A percentile compares a stretch with the other conserved stretches of the same genome.
phyloP scores from a whole-genome alignment of 345 rosid species.

The Acer yangbiense region DNA sequence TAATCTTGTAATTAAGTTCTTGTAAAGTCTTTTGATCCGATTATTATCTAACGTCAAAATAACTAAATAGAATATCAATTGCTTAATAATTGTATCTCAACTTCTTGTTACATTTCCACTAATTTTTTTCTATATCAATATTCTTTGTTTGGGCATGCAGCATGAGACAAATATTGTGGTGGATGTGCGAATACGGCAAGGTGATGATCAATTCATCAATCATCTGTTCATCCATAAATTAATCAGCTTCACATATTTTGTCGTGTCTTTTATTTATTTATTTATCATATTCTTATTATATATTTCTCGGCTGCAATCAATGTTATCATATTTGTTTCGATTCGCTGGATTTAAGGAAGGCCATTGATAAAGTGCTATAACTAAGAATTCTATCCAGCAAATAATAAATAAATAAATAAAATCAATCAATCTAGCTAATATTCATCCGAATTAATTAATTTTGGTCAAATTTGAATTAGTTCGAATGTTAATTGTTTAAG shows the following conservation, averaged over 20 bases:
- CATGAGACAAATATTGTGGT: neutral
- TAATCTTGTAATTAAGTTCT: too few species aligned
- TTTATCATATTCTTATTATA: neutral
- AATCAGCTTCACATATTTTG: neutral
- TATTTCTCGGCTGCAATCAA: neutral
- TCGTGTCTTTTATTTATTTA: neutral
- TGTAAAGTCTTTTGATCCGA: fast-evolving
- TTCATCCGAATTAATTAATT: too few species aligned
- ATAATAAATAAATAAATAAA: too few species aligned
- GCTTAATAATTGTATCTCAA: neutral
- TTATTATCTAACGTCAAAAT: too few species aligned
- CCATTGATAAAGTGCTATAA: neutral
- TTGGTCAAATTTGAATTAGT: too few species aligned
- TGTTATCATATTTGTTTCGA: too few species aligned
- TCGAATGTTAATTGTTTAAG: too few species aligned
- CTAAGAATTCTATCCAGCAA: too few species aligned
- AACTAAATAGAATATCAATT: too few species aligned
- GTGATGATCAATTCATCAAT: neutral
- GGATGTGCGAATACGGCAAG: neutral
- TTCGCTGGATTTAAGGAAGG: constrained; percentile 19
- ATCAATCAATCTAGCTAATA: neutral
- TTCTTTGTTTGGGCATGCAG: neutral
- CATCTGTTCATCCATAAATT: neutral
- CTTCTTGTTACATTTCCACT: neutral
- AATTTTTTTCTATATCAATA: neutral